Conservation (phyloP, 2,329 filamentous ascomycete species). For the Botrytis porri region DNA sequence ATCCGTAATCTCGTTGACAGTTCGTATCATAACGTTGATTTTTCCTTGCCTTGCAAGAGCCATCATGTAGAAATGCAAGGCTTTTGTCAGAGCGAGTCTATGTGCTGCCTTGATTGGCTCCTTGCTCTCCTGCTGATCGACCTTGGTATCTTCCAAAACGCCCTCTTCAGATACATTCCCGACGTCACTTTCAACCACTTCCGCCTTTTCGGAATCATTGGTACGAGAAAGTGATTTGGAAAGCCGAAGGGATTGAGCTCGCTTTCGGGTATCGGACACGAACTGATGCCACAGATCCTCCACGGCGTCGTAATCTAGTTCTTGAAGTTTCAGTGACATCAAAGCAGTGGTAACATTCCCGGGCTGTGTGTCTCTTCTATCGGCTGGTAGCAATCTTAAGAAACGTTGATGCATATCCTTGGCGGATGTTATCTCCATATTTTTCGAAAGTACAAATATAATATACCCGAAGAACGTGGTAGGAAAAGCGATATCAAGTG, state of each 20-base stretch:
- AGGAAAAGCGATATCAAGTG: constrained; percentile 33
- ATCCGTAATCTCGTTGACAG: constrained; percentile 48
- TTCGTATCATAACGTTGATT: constrained; percentile 48
- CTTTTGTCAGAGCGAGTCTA: constrained; percentile 42
- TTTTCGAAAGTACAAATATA: constrained; percentile 52
- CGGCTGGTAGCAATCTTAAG: constrained; percentile 42
- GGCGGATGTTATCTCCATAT: constrained; percentile 47
- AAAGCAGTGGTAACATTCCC: constrained; percentile 58
- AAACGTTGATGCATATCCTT: constrained; percentile 57
- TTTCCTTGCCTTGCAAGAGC: constrained; percentile 53
- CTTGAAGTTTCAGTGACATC: constrained; percentile 63
- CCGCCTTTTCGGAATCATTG: neutral
- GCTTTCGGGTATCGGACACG: constrained; percentile 50
- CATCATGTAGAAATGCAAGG: constrained; percentile 49
- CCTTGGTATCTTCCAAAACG: too few species aligned
- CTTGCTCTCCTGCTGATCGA: neutral
- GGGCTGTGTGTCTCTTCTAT: constrained; percentile 44
- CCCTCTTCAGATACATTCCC: neutral
- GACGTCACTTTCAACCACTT: neutral
- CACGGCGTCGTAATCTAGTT: constrained; percentile 58
- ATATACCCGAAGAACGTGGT: constrained; percentile 51
- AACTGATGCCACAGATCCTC: constrained; percentile 64
- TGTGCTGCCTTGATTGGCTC: constrained; percentile 28
- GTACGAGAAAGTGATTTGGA: constrained; percentile 7
- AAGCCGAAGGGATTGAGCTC: constrained; percentile 38